Base-by-base conservation (phyloP, 306 rosid species). In the Inga leiocalycina region DNA sequence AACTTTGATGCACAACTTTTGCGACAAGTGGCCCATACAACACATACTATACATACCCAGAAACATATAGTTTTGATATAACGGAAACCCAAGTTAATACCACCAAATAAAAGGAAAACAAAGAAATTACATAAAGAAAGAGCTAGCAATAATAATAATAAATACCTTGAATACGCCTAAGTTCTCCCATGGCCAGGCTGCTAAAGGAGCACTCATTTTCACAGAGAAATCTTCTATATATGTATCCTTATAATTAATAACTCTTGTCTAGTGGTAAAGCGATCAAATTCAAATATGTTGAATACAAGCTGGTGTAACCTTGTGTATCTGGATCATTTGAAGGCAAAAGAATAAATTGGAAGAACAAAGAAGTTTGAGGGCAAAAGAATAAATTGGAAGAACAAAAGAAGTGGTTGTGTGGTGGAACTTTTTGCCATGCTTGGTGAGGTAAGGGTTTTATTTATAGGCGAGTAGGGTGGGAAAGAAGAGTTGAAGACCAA, bases 171-270 rank as follows among this genome's bases (percentile, higher is more conserved):
- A 88, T 52, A 54, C 10, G 56, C 98, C 98, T 46, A 93, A 49
- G 70, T 93, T 88, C 39, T 91, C 89, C 97, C 98, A 90, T 8
- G 98, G 98, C 97, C 97, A 94, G 74, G 89, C 27, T 34, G 97
- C 80, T 82, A 93, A 84, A 57, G 94, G 90, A 90, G 91, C 90
- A 69, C 72, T 94, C 94, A 92, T 92, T 65, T 77, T 72, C 15
- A 46, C n/a, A 16, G 10, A n/a, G 27, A 70, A 70, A 24, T 76
- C 14, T 57, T 37, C 7, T 54, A 19, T 48, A 3, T 61, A 10
- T 52, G 27, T 32, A 41, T 64, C 24, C 76, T 73, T 66, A 30
- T 37, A 16, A 15, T 52, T 37, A 16, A 15, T 52, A 14, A 17
- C 20, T 4, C 51, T 83, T 43, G 20, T 73, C 27, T 27, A 43